Evolutionary conservation across 345 rosid species (phyloP), one percentile per base, ranked within the genome.

Genomic region (Bruguiera parviflora): DNA sequence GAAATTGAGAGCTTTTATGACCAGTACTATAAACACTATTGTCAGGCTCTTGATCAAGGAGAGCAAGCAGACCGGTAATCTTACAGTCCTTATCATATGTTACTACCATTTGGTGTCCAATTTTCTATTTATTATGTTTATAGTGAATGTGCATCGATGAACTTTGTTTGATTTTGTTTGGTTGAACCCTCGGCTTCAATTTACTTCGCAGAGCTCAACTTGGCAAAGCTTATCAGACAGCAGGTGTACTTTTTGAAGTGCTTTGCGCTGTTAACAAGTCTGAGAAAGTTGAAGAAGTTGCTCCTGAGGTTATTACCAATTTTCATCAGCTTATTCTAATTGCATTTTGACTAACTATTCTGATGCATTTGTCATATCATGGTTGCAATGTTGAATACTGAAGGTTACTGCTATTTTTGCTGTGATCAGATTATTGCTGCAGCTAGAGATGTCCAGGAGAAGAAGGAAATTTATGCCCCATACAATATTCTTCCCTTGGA

Each of bases 211-310:
- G 99, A 81, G 99, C 96, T 82, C 99, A 95, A 81, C 97, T 95
- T 77, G 99, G 95, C 37, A 92, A 95, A 81, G 99, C 96, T 77
- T 92, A 95, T 79, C 96, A 87, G 84, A 95, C 97, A 15, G 99
- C 99, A 0, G 97, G 99, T 59, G 96, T 95, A 64, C 99, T 95
- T 70, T 95, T 87, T 79, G 96, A 95, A 86, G 99, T 92, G 69
- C 96, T 95, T 65, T 92, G 93, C 65, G 98, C 98, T 22, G 98
- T 92, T 67, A 95, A 92, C 79, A 94, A 94, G 85, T 80, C 89
- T n/a, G 98, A 94, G 75, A 87, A 94, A 85, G 96, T 91, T 53
- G 98, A 94, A 87, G 97, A 91, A 85, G 99, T 94, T 84, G 96
- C 97, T 75, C 99, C 99, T 7, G 99, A 95, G 96, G 99, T 95